Evolutionary conservation across 139 green algal species (phyloP).

Genomic region (Coelastrella sp.): DNA sequence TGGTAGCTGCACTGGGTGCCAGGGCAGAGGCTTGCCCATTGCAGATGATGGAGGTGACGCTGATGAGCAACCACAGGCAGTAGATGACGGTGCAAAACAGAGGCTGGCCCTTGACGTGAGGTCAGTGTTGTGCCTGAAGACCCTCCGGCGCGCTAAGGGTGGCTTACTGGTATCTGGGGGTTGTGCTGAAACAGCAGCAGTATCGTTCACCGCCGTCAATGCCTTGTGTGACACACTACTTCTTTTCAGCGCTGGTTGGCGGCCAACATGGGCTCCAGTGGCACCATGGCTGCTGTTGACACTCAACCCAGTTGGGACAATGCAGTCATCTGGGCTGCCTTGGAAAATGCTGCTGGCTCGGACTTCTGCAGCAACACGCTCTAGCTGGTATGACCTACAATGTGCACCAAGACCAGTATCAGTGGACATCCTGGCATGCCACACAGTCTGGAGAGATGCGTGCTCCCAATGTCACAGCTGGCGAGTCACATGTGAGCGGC

Average conservation of each 20-base stretch:
- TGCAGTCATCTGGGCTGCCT: neutral
- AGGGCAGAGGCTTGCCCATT: neutral
- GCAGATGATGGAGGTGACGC: neutral
- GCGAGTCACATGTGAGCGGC: too few species aligned
- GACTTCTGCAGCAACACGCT: neutral
- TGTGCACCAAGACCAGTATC: neutral
- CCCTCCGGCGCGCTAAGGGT: neutral
- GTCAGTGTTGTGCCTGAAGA: neutral
- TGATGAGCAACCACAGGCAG: too few species aligned
- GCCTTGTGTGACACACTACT: too few species aligned
- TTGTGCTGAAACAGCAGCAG: too few species aligned
- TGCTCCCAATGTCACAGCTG: too few species aligned
- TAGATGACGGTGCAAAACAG: too few species aligned
- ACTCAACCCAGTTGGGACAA: neutral
- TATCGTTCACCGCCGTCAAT: too few species aligned
- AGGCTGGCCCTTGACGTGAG: too few species aligned
- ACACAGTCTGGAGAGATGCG: too few species aligned
- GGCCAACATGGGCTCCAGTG: too few species aligned
- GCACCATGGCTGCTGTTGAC: neutral
- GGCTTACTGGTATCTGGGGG: neutral
- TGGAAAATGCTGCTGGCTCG: constrained; percentile 22
- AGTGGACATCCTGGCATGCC: too few species aligned
- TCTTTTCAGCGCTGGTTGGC: too few species aligned
- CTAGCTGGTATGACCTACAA: neutral
- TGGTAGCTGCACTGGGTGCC: neutral